phyloP scores from a whole-genome alignment of 2,329 filamentous ascomycete species.

The Fusarium incarnatum region DNA sequence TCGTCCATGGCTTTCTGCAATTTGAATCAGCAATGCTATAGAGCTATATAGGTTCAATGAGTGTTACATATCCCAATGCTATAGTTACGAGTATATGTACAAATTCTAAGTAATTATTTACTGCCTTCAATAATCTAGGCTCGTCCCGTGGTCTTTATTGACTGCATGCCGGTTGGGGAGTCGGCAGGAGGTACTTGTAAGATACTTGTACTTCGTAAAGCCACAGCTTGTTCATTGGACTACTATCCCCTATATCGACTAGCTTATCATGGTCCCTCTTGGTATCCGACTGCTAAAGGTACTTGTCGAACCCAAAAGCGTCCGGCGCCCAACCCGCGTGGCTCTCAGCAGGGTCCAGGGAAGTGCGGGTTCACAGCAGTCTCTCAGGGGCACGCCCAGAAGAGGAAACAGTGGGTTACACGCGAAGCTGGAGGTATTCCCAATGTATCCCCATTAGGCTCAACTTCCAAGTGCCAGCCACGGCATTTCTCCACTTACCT shows the following conservation, averaged over 20 bases:
- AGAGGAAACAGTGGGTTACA: constrained; percentile 24
- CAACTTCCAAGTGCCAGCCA: constrained; percentile 9
- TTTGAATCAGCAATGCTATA: background rate
- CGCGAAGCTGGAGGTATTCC: constrained; percentile 2
- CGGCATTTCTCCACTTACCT: constrained; percentile 31
- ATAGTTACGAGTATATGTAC: background rate
- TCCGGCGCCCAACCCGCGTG: constrained; percentile 14
- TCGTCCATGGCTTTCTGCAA: background rate
- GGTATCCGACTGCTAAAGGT: constrained; percentile 1
- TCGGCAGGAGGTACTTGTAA: constrained; percentile 7
- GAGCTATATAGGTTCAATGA: background rate
- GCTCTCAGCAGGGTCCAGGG: constrained; percentile 30
- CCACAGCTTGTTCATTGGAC: constrained; percentile 27
- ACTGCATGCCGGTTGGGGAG: constrained; percentile 14
- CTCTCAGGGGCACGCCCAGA: constrained; percentile 31
- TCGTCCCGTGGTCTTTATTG: constrained; percentile 24
- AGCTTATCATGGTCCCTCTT: background rate
- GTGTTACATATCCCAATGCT: background rate
- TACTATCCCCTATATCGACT: constrained; percentile 15
- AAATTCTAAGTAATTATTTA: background rate
- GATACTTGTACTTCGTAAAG: constrained; percentile 16
- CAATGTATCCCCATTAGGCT: constrained; percentile 13
- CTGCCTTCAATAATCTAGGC: constrained; percentile 12
- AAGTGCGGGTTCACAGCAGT: constrained; percentile 20
- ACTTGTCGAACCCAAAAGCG: constrained; percentile 8